Evolutionary conservation across 1,284 basidiomycete genomes (phyloP).

Genomic region (Irpex sp.): DNA sequence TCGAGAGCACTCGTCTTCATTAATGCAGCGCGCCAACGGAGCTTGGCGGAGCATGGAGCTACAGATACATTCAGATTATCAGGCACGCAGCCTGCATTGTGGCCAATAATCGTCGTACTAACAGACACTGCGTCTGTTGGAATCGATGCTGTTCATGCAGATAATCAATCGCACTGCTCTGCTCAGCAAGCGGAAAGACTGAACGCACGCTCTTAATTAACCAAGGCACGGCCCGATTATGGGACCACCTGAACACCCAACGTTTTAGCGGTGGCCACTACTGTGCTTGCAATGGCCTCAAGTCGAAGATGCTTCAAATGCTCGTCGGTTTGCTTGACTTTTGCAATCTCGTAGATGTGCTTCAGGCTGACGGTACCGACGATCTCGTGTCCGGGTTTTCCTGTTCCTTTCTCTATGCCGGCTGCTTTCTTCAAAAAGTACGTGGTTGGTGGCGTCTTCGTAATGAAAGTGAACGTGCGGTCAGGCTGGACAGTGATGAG

Average conservation of each 20-base stretch:
- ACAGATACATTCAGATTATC: conserved; percentile 14
- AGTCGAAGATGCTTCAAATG: conserved; percentile 81
- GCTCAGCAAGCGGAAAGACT: conserved; percentile 17
- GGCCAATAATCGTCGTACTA: conserved; percentile 4
- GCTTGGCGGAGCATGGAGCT: conserved; percentile 12
- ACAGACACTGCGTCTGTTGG: conserved; percentile 6
- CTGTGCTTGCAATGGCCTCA: conserved; percentile 83
- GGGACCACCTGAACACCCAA: conserved; percentile 87
- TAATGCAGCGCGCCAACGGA: background rate
- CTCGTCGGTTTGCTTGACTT: conserved; percentile 91
- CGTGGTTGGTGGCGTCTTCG: conserved; percentile 88
- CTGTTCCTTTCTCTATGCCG: conserved; percentile 87
- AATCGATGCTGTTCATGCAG: conserved; percentile 7
- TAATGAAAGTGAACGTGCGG: conserved; percentile 91
- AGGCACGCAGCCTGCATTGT: conserved; percentile 12
- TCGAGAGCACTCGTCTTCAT: background rate
- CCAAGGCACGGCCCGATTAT: conserved; percentile 38
- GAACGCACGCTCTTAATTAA: conserved; percentile 19
- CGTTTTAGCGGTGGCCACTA: conserved; percentile 82
- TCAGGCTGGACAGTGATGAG: conserved; percentile 93
- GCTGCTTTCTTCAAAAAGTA: conserved; percentile 93
- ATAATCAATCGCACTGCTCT: conserved; percentile 19
- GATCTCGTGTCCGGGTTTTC: conserved; percentile 72
- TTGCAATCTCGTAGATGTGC: conserved; percentile 98
- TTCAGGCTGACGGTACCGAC: conserved; percentile 89